A percentile compares a stretch with the other conserved stretches of the same genome.
Evolutionary conservation across 1,139 yeast genomes (phyloP).

Genomic region (Pichia norvegensis): DNA sequence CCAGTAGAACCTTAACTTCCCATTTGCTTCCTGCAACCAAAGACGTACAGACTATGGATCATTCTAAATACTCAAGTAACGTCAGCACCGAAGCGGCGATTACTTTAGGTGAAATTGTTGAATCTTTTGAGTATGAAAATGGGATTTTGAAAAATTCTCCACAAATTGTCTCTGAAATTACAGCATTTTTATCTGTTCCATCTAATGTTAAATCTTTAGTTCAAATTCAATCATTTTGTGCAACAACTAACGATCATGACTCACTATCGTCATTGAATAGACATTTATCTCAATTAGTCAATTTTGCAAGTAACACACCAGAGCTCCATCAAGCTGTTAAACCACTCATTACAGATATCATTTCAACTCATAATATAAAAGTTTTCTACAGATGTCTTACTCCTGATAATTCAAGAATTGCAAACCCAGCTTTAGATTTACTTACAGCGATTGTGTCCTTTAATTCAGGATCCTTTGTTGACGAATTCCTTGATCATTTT

Average conservation of each 20-base stretch:
- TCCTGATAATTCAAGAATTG: slow-evolving; percentile 48
- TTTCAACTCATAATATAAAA: slow-evolving; percentile 51
- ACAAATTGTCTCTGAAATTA: slow-evolving; percentile 7
- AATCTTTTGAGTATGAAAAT: slow-evolving; percentile 5
- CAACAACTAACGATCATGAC: slow-evolving; percentile 54
- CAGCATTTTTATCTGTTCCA: slow-evolving; percentile 15
- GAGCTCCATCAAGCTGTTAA: slow-evolving; percentile 28
- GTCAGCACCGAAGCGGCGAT: slow-evolving; percentile 15
- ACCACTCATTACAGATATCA: slow-evolving; percentile 39
- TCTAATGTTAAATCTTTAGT: slow-evolving; percentile 30
- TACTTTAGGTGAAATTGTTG: slow-evolving; percentile 14
- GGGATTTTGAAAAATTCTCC: background rate
- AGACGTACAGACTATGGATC: too few species aligned
- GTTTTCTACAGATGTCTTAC: slow-evolving; percentile 63
- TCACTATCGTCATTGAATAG: slow-evolving; percentile 39
- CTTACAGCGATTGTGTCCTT: slow-evolving; percentile 46
- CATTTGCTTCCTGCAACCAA: too few species aligned
- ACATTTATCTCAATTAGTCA: slow-evolving; percentile 29
- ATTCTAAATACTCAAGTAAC: slow-evolving; percentile 18
- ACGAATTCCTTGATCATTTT: slow-evolving; percentile 54
- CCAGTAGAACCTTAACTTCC: too few species aligned
- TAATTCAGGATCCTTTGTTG: slow-evolving; percentile 42
- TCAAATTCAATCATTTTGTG: slow-evolving; percentile 56
- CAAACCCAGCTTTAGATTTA: slow-evolving; percentile 54
- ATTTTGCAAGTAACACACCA: slow-evolving; percentile 19